phyloP scores from a whole-genome alignment of 768 basidiomycete species.

The Auriculariales sp. region DNA sequence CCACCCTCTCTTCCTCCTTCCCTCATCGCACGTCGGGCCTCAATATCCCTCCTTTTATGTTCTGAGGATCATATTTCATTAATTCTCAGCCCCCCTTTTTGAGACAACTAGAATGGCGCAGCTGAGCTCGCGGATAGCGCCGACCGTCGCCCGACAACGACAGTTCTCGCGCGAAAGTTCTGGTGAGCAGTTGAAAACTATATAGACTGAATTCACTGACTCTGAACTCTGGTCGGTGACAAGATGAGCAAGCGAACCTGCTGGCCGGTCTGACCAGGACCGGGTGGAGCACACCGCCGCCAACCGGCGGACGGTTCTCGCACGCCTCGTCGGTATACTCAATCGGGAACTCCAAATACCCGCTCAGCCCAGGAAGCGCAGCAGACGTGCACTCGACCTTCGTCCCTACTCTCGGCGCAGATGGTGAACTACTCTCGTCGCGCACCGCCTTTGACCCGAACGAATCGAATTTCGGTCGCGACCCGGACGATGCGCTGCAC shows the following conservation, averaged over 20 bases:
- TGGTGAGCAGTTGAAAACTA: too few relatives aligned
- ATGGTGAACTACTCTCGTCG: background rate
- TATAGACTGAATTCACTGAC: too few relatives aligned
- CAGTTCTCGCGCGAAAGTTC: too few relatives aligned
- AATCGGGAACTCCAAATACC: background rate
- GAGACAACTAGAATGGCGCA: too few relatives aligned
- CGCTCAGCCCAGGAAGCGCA: background rate
- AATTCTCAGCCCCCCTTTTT: too few relatives aligned
- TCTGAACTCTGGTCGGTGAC: too few relatives aligned
- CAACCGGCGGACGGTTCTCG: background rate
- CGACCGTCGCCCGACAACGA: too few relatives aligned
- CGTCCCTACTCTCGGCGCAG: background rate
- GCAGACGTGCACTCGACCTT: background rate
- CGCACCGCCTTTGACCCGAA: background rate
- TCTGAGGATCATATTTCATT: too few relatives aligned
- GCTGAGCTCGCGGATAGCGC: too few relatives aligned
- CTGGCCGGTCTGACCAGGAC: background rate
- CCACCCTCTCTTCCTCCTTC: too few relatives aligned
- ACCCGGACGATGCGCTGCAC: background rate
- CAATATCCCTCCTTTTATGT: too few relatives aligned
- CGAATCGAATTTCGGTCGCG: background rate
- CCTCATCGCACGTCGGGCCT: too few relatives aligned
- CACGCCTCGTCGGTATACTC: background rate
- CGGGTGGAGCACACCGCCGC: background rate
- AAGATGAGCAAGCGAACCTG: background rate